Evolutionary conservation across 352 stramenopile species (phyloP), one percentile per base, ranked within the genome.

Genomic region (Pythium rishiriense): DNA sequence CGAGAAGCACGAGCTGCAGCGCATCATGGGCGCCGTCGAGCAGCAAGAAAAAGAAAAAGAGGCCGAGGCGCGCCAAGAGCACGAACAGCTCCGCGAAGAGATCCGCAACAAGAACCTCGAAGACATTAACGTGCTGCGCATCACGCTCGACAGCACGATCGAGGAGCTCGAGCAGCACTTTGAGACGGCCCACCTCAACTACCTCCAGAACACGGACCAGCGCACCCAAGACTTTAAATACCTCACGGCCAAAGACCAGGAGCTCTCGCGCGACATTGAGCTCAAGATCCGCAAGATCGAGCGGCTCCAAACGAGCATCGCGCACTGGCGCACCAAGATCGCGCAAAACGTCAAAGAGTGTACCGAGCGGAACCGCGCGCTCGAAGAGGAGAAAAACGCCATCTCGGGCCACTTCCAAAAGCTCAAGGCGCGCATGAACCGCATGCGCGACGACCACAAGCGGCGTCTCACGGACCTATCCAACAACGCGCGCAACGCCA

Each of bases 81-180:
- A 93, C 69, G 93, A 98, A 46, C 90, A 97, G 62, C 70, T 96
- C 6, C 81, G 90, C 12, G 93, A 98, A 62, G 94, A 98, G 65
- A 97, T 98, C 58, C 84, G 90, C 64, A 98, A 98, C 76, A 96
- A 96, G 58, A 98, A 98, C 75, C 62, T 97, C 19, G 96, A 99
- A 62, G 85, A 98, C 52, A 97, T 98, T 35, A 98, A 98, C 68
- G 87, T 97, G 24, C 68, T 98, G 26, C 78, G 91, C 21, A 97
- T 97, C 52, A 96, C 87, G 9, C 75, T 98, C 1, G 94, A 98
- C 69, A 96, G 68, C 62, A 96, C 85, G 62, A 97, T 98, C 50
- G 88, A 98, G 68, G 90, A 98, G 62, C 79, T 98, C 2, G 93
- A 98, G 70, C 85, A 97, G 71, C 81, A 98, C 66, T 98, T 99